These are phyloP conservation scores for Tardiomyces digboiensis DNA, from an alignment of 1,139 yeast species.

Conservation along the genomic window DNA sequence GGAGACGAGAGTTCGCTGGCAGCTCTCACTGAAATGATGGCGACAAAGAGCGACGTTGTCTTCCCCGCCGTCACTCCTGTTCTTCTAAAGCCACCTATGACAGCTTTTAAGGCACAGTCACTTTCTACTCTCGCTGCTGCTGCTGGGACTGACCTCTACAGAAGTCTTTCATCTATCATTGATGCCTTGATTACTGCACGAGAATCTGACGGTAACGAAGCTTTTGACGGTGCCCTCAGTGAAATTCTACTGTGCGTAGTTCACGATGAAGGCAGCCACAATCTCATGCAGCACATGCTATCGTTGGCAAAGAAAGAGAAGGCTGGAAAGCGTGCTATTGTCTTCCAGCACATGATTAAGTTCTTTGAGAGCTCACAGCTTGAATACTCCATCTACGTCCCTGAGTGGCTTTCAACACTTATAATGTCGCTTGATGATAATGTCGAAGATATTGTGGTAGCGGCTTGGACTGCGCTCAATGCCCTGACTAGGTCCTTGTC, in stretches of 20 bases:
- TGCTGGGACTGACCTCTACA: conserved; percentile 50
- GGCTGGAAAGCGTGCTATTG: conserved; percentile 50
- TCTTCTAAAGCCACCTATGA: conserved; percentile 71
- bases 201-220: conserved; percentile 26
- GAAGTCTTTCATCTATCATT: conserved; percentile 60
- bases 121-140: conserved; percentile 84
- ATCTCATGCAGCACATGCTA: conserved; percentile 74
- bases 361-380: conserved; percentile 59
- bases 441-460: conserved; percentile 52
- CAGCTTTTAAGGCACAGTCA: conserved; percentile 76
- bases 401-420: conserved; percentile 66
- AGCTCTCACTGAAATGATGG: conserved; percentile 90
- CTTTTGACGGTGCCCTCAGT: conserved; percentile 51
- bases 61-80: conserved; percentile 94
- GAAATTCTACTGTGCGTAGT: conserved; percentile 61
- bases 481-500: conserved; percentile 52
- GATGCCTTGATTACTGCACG: conserved; percentile 58
- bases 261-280: conserved; percentile 75
- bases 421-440: conserved; percentile 67
- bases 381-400: conserved; percentile 65
- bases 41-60: conserved; percentile 78
- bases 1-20: conserved; percentile 68
- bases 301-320: conserved; percentile 73
- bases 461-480: conserved; percentile 59
- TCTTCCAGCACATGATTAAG: conserved; percentile 58